Evolutionary conservation across 164 flowering plant species (phyloP), one percentile per base, ranked within the genome.

Genomic region (Taxillus chinensis): DNA sequence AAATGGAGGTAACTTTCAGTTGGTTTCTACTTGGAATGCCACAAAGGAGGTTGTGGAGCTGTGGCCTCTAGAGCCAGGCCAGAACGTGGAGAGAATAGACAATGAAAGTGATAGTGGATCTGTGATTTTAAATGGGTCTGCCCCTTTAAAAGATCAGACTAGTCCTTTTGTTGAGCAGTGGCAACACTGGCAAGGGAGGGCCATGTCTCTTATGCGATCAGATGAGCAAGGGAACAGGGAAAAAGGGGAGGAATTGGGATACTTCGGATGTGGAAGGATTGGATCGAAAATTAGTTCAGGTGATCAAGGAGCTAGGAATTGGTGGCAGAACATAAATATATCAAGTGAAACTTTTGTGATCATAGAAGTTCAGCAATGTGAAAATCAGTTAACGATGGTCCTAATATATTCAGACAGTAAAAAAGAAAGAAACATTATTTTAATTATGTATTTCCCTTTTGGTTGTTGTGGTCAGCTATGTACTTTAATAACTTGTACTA

Each of bases 171-270:
- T 85, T 53, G 93, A 80, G 62, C 87, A 88, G 60, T 92, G 98
- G 98, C 89, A 90, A 63, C 87, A 88, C 57, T 92, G 98, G 98
- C 89, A 90, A 63, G 98, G 98, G 43, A 78, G 59, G 42, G 62
- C 75, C 66, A 87, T 66, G 5, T 73, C 91, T 0, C 88, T 90
- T 70, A 89, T 90, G 90, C 75, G 73, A 45, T 90, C 98, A 13
- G 88, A 90, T 73, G 96, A 92, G 64, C 89, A 88, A 70, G 15
- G 81, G 8, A 78, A 70, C 56, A 73, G 74, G 59, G 89, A 2
- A 86, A 68, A 48, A 55, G 11, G 74, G 63, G 45, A 78, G 85
- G 63, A 79, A 53, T 57, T 90, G 96, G 96, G 81, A 90, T 52
- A 82, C 93, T 37, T 80, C 82, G 12, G 96, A 87, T 61, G 89